Percentiles rank a stretch among this genome's conserved stretches.
phyloP scores from a whole-genome alignment of 2,329 filamentous ascomycete genomes.

The Corinectria fuckeliana region DNA sequence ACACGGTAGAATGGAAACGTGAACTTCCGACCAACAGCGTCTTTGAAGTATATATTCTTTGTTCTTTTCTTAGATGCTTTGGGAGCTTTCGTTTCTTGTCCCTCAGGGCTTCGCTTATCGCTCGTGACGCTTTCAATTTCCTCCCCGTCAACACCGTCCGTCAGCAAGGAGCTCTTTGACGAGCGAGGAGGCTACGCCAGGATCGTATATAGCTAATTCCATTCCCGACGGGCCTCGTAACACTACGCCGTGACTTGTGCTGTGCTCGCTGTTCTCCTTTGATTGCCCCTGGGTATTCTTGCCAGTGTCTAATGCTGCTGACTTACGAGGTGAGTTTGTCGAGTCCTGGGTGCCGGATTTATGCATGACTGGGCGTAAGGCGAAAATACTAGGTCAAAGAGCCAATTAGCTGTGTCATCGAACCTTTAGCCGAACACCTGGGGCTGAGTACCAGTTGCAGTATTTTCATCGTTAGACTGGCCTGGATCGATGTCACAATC shows the following conservation, averaged over 20 bases:
- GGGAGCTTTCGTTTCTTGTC: not conserved
- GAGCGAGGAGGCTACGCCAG: not conserved
- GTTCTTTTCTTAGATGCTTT: not conserved
- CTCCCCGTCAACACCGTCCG: not conserved
- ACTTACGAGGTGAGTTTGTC: too few species aligned
- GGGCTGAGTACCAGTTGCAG: too few species aligned
- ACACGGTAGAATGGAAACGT: slow-evolving; percentile 87
- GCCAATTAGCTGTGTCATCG: too few species aligned
- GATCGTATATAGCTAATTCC: not conserved
- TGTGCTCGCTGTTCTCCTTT: not conserved
- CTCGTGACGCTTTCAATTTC: not conserved
- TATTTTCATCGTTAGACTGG: too few species aligned
- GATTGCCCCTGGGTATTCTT: not conserved
- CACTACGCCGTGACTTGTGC: not conserved
- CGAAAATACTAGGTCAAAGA: too few species aligned
- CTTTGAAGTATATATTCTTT: slow-evolving; percentile 66
- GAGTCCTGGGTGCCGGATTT: not conserved
- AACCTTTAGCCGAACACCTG: too few species aligned
- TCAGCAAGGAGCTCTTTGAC: slow-evolving; percentile 1
- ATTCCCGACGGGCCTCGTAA: not conserved
- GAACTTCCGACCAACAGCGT: slow-evolving; percentile 87
- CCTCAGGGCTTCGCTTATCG: not conserved
- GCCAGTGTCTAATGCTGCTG: not conserved
- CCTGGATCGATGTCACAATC: too few species aligned
- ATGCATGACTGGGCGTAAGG: too few species aligned